phyloP scores from a whole-genome alignment of 2,329 filamentous ascomycete genomes.

The Botrytis tulipae region DNA sequence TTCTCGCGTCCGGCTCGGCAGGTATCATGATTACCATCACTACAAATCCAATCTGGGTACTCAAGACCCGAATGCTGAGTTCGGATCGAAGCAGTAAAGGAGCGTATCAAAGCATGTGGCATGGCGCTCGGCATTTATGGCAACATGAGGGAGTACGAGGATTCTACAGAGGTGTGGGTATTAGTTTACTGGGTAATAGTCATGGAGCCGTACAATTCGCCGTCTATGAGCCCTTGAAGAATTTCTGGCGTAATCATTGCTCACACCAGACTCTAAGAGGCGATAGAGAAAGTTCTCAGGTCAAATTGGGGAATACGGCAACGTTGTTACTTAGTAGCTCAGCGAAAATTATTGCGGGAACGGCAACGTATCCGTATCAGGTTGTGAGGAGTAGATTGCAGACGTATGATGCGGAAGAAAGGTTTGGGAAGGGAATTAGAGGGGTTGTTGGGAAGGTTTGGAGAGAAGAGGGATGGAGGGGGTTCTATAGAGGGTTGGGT shows the following conservation, averaged over 20 bases:
- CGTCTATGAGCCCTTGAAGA: constrained; percentile 76
- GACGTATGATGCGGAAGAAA: constrained; percentile 75
- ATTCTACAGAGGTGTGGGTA: constrained; percentile 83
- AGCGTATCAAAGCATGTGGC: constrained; percentile 76
- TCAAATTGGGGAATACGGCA: constrained; percentile 42
- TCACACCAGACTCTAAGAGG: constrained; percentile 25
- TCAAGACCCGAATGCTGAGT: constrained; percentile 96
- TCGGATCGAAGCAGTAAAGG: constrained; percentile 71
- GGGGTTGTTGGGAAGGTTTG: constrained; percentile 76
- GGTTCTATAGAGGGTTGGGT: constrained; percentile 89
- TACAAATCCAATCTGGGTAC: constrained; percentile 96
- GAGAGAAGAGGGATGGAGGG: constrained; percentile 71
- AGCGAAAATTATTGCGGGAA: constrained; percentile 86
- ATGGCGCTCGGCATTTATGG: constrained; percentile 67
- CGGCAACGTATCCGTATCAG: constrained; percentile 91
- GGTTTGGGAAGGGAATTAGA: constrained; percentile 66
- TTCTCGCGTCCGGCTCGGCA: constrained; percentile 67
- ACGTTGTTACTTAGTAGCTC: constrained; percentile 77
- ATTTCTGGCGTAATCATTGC: constrained; percentile 52
- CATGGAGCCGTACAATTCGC: constrained; percentile 96
- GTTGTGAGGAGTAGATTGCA: constrained; percentile 86
- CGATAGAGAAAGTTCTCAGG: constrained; percentile 30
- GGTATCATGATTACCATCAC: constrained; percentile 75
- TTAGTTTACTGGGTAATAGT: constrained; percentile 80
- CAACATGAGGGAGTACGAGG: constrained; percentile 70